Evolutionary conservation across 2,329 filamentous ascomycete genomes (phyloP).

Genomic region (Sporothrix inflata): DNA sequence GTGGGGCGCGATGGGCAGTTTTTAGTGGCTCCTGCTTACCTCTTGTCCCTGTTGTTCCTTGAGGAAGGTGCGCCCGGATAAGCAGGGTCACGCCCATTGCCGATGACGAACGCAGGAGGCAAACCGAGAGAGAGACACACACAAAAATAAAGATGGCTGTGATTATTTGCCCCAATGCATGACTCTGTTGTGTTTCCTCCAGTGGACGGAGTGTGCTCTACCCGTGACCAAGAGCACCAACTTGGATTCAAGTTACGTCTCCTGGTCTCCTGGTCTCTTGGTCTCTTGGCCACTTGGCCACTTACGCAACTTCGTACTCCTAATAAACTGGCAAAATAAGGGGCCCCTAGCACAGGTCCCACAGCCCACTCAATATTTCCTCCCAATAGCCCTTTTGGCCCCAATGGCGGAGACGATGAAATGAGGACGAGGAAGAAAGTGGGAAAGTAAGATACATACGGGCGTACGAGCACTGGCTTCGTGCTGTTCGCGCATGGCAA

Average conservation of each 20-base stretch:
- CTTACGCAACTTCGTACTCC: not conserved
- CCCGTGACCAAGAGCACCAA: not conserved
- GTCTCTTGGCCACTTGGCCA: not conserved
- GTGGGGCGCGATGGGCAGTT: not conserved
- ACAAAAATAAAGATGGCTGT: not conserved
- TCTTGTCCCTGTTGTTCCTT: not conserved
- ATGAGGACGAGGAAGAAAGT: not conserved
- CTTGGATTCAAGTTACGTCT: not conserved
- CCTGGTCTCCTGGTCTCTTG: too few relatives aligned
- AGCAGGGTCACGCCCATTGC: not conserved
- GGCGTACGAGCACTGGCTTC: too few relatives aligned
- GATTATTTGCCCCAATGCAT: not conserved
- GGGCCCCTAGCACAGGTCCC: not conserved
- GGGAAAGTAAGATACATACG: not conserved
- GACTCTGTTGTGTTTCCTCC: too few relatives aligned
- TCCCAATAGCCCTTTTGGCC: not conserved
- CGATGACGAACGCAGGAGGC: slow-evolving; percentile 13
- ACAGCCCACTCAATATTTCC: not conserved
- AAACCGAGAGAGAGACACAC: not conserved
- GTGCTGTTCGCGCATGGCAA: not conserved
- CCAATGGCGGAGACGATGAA: not conserved
- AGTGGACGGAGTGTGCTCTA: too few relatives aligned
- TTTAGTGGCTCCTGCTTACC: not conserved
- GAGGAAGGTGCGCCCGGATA: not conserved
- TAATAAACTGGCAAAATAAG: not conserved